Evolutionary conservation across 2,329 filamentous ascomycete genomes (phyloP), one percentile per base, ranked within the genome.

Genomic region (Aureobasidium melanogenum): DNA sequence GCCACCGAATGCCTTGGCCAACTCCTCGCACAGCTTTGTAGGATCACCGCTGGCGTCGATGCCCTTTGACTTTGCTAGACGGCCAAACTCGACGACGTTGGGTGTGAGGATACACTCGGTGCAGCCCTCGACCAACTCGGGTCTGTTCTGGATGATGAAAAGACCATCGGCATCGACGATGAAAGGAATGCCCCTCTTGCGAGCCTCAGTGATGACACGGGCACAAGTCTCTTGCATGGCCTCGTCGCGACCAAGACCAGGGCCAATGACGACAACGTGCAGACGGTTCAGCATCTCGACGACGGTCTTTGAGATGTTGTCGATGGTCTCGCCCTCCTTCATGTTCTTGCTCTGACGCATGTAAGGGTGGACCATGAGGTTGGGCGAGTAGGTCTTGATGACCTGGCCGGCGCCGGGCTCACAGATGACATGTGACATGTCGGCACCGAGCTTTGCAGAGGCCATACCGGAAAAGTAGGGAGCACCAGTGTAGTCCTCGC

Each of bases 381-480:
- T 97, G 2, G 94, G 94, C 22, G 92, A 97, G 78, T 97, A 99
- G 4, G 91, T 90, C 79, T 99, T 99, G 77, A 99, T 96, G 39
- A 97, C 92, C 69, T 79, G 72, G 62, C 75, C 91, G 2, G 94
- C 94, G 60, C 84, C 88, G 10, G 89, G 91, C 63, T 96, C 96
- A 79, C 94, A 99, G 71, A 99, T 96, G 64, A 99, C 88, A 77
- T 97, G 93, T 65, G 88, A 91, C 89, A 96, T 89, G 70, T 96
- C 91, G 69, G 88, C 91, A 74, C 93, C 94, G 62, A 97, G 77
- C 69, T 88, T 85, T 50, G 94, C 94, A 66, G 91, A 96, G 14
- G 94, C 94, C 86, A 97, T 97, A 66, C 93, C 92, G 22, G 93
- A 97, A 77, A 99, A 99, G 77, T 96, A 99, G 14, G 94, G 94